These are phyloP conservation scores for Quercus aquifolioides DNA, from an alignment of 306 rosid genomes.

Conservation along the genomic window DNA sequence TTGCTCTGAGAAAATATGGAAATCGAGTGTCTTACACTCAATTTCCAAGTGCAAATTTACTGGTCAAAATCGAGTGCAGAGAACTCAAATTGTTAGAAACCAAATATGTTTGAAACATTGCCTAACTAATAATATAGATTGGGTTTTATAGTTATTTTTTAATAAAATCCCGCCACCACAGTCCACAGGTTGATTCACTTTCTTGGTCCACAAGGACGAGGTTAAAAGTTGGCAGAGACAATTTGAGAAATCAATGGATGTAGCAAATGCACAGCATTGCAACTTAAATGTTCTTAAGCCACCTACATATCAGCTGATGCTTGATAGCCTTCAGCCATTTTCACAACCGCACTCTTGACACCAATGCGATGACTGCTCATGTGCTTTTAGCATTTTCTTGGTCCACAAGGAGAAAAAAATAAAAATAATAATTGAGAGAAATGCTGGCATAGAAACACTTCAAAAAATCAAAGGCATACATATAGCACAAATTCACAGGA, in stretches of 20 bases:
- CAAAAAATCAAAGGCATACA: too few relatives aligned
- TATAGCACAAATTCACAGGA: slow-evolving; percentile 28
- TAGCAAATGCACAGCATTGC: background rate
- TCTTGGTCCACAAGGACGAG: background rate
- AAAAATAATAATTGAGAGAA: too few relatives aligned
- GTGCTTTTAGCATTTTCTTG: background rate
- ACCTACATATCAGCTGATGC: background rate
- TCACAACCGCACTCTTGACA: slow-evolving; percentile 5
- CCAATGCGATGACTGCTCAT: background rate
- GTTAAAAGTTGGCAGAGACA: background rate
- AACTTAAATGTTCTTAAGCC: background rate
- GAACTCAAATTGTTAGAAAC: too few relatives aligned
- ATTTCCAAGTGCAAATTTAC: too few relatives aligned
- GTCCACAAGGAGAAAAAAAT: background rate
- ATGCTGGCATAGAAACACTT: background rate
- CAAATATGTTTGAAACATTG: too few relatives aligned
- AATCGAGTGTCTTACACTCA: too few relatives aligned
- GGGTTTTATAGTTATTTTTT: too few relatives aligned
- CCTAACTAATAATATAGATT: too few relatives aligned
- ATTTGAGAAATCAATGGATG: background rate
- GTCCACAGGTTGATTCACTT: too few relatives aligned
- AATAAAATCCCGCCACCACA: too few relatives aligned
- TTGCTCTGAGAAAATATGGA: too few relatives aligned
- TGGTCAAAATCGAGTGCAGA: too few relatives aligned
- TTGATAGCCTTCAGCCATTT: background rate